A percentile compares a stretch with the other conserved stretches of the same genome.
Evolutionary conservation across 495 filamentous ascomycete species (phyloP).

Genomic region (Penicillium soppii): DNA sequence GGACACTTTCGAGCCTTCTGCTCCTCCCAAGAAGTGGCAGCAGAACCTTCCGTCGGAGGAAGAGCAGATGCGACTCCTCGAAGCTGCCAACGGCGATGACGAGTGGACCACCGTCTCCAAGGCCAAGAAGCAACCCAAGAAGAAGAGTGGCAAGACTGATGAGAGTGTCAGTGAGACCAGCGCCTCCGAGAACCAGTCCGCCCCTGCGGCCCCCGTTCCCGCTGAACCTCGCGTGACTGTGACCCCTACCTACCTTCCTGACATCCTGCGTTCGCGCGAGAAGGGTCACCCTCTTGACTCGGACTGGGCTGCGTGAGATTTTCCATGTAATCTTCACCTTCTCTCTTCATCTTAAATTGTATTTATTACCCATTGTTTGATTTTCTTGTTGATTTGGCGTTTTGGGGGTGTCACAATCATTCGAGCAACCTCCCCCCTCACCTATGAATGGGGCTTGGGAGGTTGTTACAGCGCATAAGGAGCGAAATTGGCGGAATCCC

Average conservation of each 20-base stretch:
- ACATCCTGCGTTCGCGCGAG: constrained; percentile 36
- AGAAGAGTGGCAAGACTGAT: constrained; percentile 42
- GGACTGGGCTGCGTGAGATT: constrained; percentile 53
- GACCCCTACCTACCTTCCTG: constrained; percentile 44
- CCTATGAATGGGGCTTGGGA: constrained; percentile 1
- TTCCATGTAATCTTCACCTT: not conserved
- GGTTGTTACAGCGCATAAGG: constrained; percentile 9
- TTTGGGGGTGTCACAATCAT: constrained; percentile 33
- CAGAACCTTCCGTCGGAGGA: constrained; percentile 73
- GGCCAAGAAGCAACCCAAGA: constrained; percentile 67
- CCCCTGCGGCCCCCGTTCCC: constrained; percentile 28
- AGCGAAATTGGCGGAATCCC: constrained; percentile 14
- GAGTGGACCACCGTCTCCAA: constrained; percentile 76
- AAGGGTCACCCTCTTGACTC: constrained; percentile 59
- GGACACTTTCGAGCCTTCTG: constrained; percentile 20
- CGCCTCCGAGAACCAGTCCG: constrained; percentile 38
- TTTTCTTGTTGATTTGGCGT: constrained; percentile 34
- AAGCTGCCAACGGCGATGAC: constrained; percentile 54
- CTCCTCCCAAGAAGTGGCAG: constrained; percentile 45
- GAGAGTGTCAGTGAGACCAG: constrained; percentile 44
- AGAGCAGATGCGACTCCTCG: constrained; percentile 74
- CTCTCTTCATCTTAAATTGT: constrained; percentile 27
- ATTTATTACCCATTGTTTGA: constrained; percentile 30
- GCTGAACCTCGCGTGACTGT: constrained; percentile 42
- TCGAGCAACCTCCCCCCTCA: constrained; percentile 18